A percentile compares a stretch with the other conserved stretches of the same genome.
Conservation (phyloP, 345 rosid species). For the Syzygium grande region DNA sequence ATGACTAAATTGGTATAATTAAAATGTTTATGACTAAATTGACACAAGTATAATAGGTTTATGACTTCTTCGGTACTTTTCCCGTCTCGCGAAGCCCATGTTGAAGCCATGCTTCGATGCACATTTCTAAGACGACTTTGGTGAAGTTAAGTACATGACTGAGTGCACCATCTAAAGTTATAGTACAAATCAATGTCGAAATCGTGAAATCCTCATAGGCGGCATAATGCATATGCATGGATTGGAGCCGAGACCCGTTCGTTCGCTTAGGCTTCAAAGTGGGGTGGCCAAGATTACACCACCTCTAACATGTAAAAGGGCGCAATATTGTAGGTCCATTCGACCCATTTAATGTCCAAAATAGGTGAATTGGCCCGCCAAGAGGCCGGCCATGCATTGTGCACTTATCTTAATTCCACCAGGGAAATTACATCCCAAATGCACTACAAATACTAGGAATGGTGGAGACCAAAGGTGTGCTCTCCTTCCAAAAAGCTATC, state of each 20-base stretch:
- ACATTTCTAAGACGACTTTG: not conserved
- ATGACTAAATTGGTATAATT: too few relatives aligned
- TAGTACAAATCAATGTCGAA: not conserved
- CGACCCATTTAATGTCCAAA: not conserved
- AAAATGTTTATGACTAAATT: too few relatives aligned
- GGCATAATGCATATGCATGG: not conserved
- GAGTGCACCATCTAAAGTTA: not conserved
- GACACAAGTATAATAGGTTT: too few relatives aligned
- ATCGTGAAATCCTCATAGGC: not conserved
- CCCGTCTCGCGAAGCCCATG: not conserved
- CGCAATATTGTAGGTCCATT: not conserved
- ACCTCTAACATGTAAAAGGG: not conserved
- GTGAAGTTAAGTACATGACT: not conserved
- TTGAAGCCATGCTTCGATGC: rapidly evolving
- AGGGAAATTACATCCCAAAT: not conserved
- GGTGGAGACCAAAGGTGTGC: too few relatives aligned
- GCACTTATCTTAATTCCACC: not conserved
- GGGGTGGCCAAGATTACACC: not conserved
- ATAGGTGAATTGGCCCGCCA: not conserved
- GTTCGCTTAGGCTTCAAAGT: not conserved
- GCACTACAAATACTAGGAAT: not conserved
- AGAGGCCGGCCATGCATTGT: not conserved
- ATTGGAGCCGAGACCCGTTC: not conserved
- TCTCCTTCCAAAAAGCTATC: not conserved
- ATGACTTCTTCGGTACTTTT: too few relatives aligned